Percentiles rank a stretch among this genome's conserved stretches.
These are phyloP conservation scores for Cordyceps javanica DNA, from an alignment of 2,329 filamentous ascomycete species.

Conservation along the genomic window DNA sequence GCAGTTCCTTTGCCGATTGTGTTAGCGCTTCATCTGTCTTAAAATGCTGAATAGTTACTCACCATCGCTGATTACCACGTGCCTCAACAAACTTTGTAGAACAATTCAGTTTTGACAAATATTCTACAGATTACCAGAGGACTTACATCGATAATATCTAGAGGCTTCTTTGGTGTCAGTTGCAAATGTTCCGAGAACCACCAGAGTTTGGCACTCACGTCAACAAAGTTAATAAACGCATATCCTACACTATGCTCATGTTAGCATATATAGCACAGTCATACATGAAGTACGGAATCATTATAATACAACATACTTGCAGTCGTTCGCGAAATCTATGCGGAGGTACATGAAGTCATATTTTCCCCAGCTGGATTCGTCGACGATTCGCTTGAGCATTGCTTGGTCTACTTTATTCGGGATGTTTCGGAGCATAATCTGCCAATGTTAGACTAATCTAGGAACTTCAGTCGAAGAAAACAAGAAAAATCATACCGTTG, in stretches of 20 bases:
- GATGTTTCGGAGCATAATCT: conserved; percentile 94
- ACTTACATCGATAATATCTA: conserved; percentile 65
- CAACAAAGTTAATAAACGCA: conserved; percentile 91
- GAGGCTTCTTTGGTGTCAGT: conserved; percentile 43
- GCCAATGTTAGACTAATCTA: conserved; percentile 14
- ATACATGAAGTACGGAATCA: no score
- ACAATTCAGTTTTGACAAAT: not conserved
- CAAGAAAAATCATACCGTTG: conserved; percentile 50
- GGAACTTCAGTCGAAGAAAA: not conserved
- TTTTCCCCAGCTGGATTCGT: conserved; percentile 69
- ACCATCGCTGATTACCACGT: conserved; percentile 66
- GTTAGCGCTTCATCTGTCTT: not conserved
- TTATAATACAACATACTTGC: conserved; percentile 57
- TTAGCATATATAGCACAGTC: not conserved
- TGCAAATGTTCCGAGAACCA: conserved; percentile 22
- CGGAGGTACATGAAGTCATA: conserved; percentile 96
- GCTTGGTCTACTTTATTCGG: conserved; percentile 80
- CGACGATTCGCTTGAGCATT: conserved; percentile 72
- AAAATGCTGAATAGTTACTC: conserved; percentile 17
- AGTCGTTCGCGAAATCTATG: conserved; percentile 79
- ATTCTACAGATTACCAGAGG: not conserved
- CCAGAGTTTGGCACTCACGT: conserved; percentile 46
- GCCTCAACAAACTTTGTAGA: conserved; percentile 62
- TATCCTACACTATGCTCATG: conserved; percentile 70
- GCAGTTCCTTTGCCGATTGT: conserved; percentile 56